A percentile compares a stretch with the other conserved stretches of the same genome.
Evolutionary conservation across 2,329 filamentous ascomycete species (phyloP).

Genomic region (Colletotrichum zoysiae): DNA sequence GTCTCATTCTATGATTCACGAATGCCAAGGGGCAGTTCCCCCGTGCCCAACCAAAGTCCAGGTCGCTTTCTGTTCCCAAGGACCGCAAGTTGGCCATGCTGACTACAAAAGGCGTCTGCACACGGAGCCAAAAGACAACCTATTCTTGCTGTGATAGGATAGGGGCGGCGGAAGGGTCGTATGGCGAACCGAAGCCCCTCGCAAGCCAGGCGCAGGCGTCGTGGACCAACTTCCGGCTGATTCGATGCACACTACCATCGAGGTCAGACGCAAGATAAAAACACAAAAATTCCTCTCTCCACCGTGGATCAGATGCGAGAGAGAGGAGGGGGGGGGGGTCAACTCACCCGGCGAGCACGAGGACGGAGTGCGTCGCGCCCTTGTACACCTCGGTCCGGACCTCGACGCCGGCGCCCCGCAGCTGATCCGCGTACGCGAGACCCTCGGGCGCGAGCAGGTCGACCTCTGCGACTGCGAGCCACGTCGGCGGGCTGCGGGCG

Average conservation of each 20-base stretch:
- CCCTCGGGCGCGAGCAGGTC: conserved; percentile 52
- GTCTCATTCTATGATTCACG: neutral
- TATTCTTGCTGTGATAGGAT: conserved; percentile 4
- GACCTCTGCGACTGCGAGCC: conserved; percentile 50
- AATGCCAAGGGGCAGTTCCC: no score
- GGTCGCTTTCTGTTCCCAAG: neutral
- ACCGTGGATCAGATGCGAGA: neutral
- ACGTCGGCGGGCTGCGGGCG: conserved; percentile 47
- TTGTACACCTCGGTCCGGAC: conserved; percentile 20
- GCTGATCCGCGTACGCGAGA: conserved; percentile 46
- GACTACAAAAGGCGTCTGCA: neutral
- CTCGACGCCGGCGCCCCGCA: conserved; percentile 38
- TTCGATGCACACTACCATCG: conserved; percentile 6
- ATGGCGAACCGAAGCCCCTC: conserved; percentile 16
- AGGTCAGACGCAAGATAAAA: neutral
- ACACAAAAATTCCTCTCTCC: no score
- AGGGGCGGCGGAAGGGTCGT: conserved; percentile 5
- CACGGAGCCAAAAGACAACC: no score
- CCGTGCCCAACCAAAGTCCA: no score
- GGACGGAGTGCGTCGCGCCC: conserved; percentile 31
- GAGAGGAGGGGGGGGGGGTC: no score
- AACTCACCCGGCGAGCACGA: conserved; percentile 31
- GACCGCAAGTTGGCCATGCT: neutral
- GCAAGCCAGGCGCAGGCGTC: conserved; percentile 22
- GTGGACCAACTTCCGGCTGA: conserved; percentile 26